These are phyloP conservation scores for Metarhizium brunneum DNA, from an alignment of 2,329 filamentous ascomycete species.

Conservation along the genomic window DNA sequence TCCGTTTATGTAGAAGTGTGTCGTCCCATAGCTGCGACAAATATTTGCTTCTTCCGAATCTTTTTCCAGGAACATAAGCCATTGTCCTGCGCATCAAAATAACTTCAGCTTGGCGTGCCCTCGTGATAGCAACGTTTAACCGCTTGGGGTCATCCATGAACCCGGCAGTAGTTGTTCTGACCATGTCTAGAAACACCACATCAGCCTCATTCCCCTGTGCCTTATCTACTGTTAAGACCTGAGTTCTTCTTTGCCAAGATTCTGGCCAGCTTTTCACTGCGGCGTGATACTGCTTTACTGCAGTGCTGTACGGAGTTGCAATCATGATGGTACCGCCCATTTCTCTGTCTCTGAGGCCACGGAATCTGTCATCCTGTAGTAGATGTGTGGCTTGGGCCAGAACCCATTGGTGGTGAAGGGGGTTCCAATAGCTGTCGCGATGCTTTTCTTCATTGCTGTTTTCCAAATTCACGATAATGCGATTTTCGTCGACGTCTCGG, in stretches of 20 bases:
- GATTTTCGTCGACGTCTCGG: slow-evolving; percentile 20
- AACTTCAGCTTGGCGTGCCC: slow-evolving; percentile 34
- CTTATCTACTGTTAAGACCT: slow-evolving; percentile 34
- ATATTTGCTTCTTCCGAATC: slow-evolving; percentile 11
- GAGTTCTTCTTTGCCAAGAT: slow-evolving; percentile 21
- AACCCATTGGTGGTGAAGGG: slow-evolving; percentile 27
- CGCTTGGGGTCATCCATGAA: slow-evolving; percentile 36
- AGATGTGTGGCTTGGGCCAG: slow-evolving; percentile 22
- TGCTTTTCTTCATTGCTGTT: slow-evolving; percentile 17
- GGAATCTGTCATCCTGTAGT: background rate
- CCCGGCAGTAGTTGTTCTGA: slow-evolving; percentile 25
- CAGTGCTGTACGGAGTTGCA: slow-evolving; percentile 32
- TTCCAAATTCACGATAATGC: slow-evolving; percentile 24
- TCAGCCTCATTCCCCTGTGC: slow-evolving; percentile 39
- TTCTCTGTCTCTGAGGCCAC: slow-evolving; percentile 14
- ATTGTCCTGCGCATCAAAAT: slow-evolving; percentile 34
- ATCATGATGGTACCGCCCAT: slow-evolving; percentile 30
- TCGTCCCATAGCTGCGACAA: slow-evolving; percentile 23
- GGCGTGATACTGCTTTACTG: slow-evolving; percentile 24
- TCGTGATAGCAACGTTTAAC: slow-evolving; percentile 36
- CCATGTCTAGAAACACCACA: slow-evolving; percentile 37
- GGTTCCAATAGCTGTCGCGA: slow-evolving; percentile 31
- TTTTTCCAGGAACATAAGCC: slow-evolving; percentile 12
- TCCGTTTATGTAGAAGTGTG: slow-evolving; percentile 9
- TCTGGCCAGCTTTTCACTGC: slow-evolving; percentile 18